Evolutionary conservation across 768 basidiomycete species (phyloP).

Genomic region (Phaeotremella skinneri): DNA sequence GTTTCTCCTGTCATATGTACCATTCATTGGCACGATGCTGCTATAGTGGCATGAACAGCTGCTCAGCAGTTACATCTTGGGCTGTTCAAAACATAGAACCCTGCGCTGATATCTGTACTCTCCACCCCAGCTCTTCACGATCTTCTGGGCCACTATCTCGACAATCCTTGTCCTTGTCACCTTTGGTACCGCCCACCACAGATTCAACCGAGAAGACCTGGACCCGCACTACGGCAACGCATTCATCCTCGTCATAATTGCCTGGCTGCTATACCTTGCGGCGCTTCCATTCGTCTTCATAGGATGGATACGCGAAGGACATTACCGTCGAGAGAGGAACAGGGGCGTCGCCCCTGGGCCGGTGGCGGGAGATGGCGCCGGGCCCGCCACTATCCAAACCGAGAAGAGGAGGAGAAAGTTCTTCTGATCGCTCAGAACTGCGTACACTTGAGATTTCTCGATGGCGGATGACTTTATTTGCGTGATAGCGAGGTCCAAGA

Average conservation of each 20-base stretch:
- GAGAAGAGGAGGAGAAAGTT: slow-evolving; percentile 16
- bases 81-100: not conserved
- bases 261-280: slow-evolving; percentile 35
- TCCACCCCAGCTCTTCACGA: slow-evolving; percentile 29
- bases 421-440: slow-evolving; percentile 17
- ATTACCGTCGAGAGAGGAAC: slow-evolving; percentile 7
- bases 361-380: slow-evolving; percentile 2
- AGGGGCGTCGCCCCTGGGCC: not conserved
- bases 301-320: slow-evolving; percentile 38
- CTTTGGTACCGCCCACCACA: slow-evolving; percentile 38
- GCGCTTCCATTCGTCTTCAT: slow-evolving; percentile 33
- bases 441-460: too few relatives aligned
- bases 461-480: too few relatives aligned
- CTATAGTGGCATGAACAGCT: not conserved
- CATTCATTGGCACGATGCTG: not conserved
- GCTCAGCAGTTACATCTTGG: not conserved
- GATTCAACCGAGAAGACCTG: slow-evolving; percentile 25
- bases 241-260: slow-evolving; percentile 40
- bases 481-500: too few relatives aligned
- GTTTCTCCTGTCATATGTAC: not conserved
- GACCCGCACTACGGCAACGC: slow-evolving; percentile 40
- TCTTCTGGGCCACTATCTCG: slow-evolving; percentile 38
- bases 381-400: not conserved
- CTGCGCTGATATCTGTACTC: not conserved
- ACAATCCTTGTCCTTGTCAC: slow-evolving; percentile 41